phyloP scores from a whole-genome alignment of 306 rosid genomes.

The Lathyrus oleraceus region DNA sequence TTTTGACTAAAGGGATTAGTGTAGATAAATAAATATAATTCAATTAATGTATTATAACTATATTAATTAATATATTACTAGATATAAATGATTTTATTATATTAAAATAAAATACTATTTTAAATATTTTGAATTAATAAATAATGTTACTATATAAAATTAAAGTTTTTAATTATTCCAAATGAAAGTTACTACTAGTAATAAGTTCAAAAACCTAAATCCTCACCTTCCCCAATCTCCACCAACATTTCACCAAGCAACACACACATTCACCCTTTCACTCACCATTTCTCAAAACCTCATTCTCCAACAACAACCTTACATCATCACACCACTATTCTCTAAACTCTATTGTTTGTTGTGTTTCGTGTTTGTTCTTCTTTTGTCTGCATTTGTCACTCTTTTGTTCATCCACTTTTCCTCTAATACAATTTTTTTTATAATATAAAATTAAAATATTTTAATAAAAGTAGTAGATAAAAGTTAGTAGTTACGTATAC shows the following conservation, averaged over 20 bases:
- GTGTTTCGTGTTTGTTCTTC: slow-evolving; percentile 53
- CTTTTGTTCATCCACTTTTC: slow-evolving; percentile 34
- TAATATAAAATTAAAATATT: not conserved
- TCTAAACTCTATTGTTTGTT: slow-evolving; percentile 33
- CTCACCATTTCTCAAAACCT: slow-evolving; percentile 25
- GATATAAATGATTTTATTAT: too few species aligned
- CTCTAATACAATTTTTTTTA: not conserved
- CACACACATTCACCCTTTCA: slow-evolving; percentile 4
- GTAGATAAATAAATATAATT: too few species aligned
- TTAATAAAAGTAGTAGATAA: not conserved
- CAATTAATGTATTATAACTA: too few species aligned
- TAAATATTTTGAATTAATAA: too few species aligned
- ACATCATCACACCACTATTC: slow-evolving; percentile 39
- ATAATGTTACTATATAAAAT: too few species aligned
- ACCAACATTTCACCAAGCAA: too few species aligned
- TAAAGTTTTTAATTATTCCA: too few species aligned
- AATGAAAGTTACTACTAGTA: too few species aligned
- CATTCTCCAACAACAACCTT: slow-evolving; percentile 40
- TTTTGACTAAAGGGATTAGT: not conserved
- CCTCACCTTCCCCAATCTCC: too few species aligned
- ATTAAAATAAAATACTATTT: too few species aligned
- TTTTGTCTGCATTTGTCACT: slow-evolving; percentile 60
- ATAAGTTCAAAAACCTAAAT: too few species aligned
- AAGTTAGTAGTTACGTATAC: not conserved
- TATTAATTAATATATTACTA: too few species aligned